Conservation (phyloP, 73 alveolate genomes). For the Tetrahymena borealis region DNA sequence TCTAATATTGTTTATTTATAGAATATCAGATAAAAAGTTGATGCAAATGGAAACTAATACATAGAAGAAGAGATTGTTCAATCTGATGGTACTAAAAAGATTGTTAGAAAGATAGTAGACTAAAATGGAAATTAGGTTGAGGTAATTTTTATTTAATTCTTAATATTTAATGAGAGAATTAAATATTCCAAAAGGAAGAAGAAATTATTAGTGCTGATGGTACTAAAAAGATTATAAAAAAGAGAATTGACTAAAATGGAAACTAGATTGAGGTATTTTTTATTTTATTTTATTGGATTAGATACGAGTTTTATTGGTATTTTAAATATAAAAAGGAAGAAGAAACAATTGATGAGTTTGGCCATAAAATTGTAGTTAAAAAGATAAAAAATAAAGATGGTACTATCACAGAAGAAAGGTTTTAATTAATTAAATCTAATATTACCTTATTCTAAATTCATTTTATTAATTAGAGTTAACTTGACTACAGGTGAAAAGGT, state of each 20-base stretch:
- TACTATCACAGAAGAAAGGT: neutral
- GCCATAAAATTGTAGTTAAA: neutral
- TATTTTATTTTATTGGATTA: neutral
- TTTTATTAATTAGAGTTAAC: neutral
- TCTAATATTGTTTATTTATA: neutral
- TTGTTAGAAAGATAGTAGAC: slow-evolving; percentile 10
- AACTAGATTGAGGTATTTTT: neutral
- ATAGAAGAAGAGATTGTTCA: slow-evolving; percentile 28
- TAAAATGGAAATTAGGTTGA: neutral
- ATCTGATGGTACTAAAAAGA: slow-evolving; percentile 19
- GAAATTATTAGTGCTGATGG: neutral
- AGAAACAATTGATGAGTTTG: neutral
- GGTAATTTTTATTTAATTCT: too few relatives aligned
- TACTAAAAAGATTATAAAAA: neutral
- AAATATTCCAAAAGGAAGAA: neutral
- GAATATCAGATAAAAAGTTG: neutral
- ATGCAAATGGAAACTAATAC: slow-evolving; percentile 13
- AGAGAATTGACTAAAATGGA: neutral
- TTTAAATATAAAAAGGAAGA: neutral
- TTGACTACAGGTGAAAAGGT: neutral
- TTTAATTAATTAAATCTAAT: neutral
- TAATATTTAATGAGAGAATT: too few relatives aligned
- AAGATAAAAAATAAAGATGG: neutral
- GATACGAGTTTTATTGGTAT: neutral
- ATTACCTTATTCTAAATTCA: neutral